Percentiles rank a stretch among this genome's conserved stretches.
Conservation (phyloP, 371 early-diverging fungal genomes). For the Phascolomyces articulosus region DNA sequence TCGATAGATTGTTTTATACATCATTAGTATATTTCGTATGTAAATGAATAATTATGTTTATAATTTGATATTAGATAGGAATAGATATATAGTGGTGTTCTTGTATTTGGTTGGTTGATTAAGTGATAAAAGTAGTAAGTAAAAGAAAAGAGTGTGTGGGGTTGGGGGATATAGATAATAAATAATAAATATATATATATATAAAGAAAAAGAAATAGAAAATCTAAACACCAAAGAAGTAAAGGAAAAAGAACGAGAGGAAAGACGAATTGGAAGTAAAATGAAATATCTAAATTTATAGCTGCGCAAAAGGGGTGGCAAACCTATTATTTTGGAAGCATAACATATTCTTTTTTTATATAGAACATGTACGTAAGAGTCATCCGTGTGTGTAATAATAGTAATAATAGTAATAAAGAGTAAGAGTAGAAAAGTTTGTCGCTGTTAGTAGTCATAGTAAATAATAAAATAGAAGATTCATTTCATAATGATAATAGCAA, state of each 20-base stretch:
- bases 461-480: too few relatives aligned
- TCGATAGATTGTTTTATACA: conserved; percentile 34
- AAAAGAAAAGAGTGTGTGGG: conserved; percentile 14
- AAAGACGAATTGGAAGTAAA: conserved; percentile 3
- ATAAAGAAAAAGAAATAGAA: neutral
- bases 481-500: too few relatives aligned
- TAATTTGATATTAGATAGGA: conserved; percentile 5
- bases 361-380: neutral
- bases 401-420: neutral
- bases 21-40: conserved; percentile 9
- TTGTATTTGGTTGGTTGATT: neutral
- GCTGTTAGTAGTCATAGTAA: too few relatives aligned
- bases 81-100: neutral
- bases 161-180: neutral
- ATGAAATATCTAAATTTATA: conserved; percentile 12
- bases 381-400: neutral
- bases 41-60: neutral
- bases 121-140: conserved; percentile 3
- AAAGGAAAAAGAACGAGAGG: conserved; percentile 14
- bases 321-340: conserved; percentile 8
- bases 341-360: neutral
- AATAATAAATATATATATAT: neutral
- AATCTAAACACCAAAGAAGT: too few relatives aligned
- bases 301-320: conserved; percentile 18
- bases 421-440: too few relatives aligned